These are phyloP conservation scores for Phytophthora foliorum DNA, from an alignment of 352 stramenopile species.

Conservation along the genomic window DNA sequence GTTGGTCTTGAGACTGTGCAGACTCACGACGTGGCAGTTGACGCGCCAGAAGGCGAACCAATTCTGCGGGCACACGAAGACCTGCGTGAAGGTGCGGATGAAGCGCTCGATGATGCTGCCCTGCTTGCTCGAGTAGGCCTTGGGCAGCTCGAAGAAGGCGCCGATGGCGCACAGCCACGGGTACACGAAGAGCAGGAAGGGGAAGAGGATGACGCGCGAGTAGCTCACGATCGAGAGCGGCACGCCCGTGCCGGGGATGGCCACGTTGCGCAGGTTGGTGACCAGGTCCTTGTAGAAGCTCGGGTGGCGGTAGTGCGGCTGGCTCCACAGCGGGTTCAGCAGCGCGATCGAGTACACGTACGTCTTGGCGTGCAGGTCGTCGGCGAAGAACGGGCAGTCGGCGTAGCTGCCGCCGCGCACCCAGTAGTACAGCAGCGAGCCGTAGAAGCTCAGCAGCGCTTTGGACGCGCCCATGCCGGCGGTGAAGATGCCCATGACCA, in stretches of 20 bases:
- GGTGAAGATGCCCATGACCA: slow-evolving; percentile 44
- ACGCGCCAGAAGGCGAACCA: slow-evolving; percentile 99
- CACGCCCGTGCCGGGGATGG: slow-evolving; percentile 97
- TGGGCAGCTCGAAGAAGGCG: slow-evolving; percentile 79
- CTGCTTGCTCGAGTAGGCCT: slow-evolving; percentile 70
- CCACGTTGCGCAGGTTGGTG: slow-evolving; percentile 98
- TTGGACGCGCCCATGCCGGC: slow-evolving; percentile 33
- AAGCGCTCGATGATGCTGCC: slow-evolving; percentile 90
- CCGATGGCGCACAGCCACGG: slow-evolving; percentile 86
- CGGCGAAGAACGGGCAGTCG: slow-evolving; percentile 81
- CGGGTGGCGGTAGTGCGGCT: slow-evolving; percentile 97
- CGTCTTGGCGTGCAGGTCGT: slow-evolving; percentile 88
- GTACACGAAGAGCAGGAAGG: slow-evolving; percentile 92
- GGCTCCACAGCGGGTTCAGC: slow-evolving; percentile 94
- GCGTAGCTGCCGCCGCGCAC: slow-evolving; percentile 75
- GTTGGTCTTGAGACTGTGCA: slow-evolving; percentile 95
- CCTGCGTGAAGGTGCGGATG: slow-evolving; percentile 88
- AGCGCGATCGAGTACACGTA: slow-evolving; percentile 97
- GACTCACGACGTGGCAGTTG: slow-evolving; percentile 96
- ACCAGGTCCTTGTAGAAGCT: slow-evolving; percentile 95
- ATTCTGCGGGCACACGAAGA: slow-evolving; percentile 92
- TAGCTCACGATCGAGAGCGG: slow-evolving; percentile 92
- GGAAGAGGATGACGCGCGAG: slow-evolving; percentile 84
- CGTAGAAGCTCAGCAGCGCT: slow-evolving; percentile 81
- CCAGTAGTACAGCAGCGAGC: slow-evolving; percentile 84